Evolutionary conservation across 2,329 filamentous ascomycete genomes (phyloP), one percentile per base, ranked within the genome.

Genomic region (Ceratocystiopsis minuta): DNA sequence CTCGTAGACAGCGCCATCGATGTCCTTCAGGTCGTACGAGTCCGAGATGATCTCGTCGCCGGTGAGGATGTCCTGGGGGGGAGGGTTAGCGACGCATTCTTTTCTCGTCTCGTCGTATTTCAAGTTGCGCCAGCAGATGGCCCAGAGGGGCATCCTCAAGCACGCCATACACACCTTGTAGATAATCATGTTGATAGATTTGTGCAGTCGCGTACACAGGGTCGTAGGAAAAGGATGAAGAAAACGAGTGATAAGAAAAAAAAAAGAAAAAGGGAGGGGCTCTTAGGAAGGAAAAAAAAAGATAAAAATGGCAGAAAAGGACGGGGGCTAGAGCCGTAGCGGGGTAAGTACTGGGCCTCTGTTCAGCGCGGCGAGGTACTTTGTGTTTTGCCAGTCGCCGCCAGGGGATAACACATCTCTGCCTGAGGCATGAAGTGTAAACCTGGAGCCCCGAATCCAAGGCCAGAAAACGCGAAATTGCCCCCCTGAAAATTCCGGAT

Each of bases 21-120:
- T 60, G 61, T 80, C 70, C 68, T 83, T 85, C 59, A 92, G 63
- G 54, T 86, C 70, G 69, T 80, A 95, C 53, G 82, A 90, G 68
- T 96, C 88, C 57, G 90, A 92, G 77, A 96, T 78, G 63, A 98
- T 74, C 80, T 98, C 90, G 68, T 95, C 88, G 52, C 68, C 83
- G 64, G 75, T 82, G 65, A 95, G 61, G 55, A 90, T 66, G 61
- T 98, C 90, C 90, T 98, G 56, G 28, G 13, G 11, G 24, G n/a
- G n/a, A 31, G 12, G 7, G 32, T 33, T 15, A 33, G 32, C 32
- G 32, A 33, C 28, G 14, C 18, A 20, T 20, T 10, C 11, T 10
- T 28, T 10, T 28, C 11, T 28, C 7, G 4, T 28, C 7, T 28
- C 24, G 24, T 28, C 24, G 24, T 28, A 9, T 28, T 28, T 28